Evolutionary conservation across 768 basidiomycete species (phyloP).

Genomic region (Chiua virens): DNA sequence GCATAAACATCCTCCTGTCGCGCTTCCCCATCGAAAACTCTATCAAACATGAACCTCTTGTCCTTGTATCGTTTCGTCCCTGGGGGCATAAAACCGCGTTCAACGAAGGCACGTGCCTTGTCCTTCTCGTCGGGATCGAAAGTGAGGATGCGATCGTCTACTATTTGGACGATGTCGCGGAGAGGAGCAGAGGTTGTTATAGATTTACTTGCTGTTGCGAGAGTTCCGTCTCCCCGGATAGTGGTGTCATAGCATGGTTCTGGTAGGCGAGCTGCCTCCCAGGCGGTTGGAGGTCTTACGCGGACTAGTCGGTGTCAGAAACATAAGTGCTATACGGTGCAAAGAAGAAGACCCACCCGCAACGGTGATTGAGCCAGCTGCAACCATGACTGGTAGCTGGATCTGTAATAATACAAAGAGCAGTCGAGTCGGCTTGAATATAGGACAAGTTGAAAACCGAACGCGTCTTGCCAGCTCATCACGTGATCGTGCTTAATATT

Average conservation of each 20-base stretch:
- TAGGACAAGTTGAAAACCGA: conserved; percentile 31
- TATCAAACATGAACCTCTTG: conserved; percentile 95
- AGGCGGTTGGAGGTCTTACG: conserved; percentile 82
- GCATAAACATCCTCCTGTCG: conserved; percentile 87
- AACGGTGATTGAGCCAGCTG: conserved; percentile 85
- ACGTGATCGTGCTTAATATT: conserved; percentile 31
- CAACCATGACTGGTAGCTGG: conserved; percentile 53
- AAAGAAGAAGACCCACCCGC: conserved; percentile 51
- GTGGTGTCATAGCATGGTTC: conserved; percentile 67
- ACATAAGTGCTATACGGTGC: neutral
- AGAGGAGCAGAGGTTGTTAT: conserved; percentile 56
- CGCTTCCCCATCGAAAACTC: conserved; percentile 80
- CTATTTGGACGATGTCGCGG: conserved; percentile 80
- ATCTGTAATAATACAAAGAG: neutral
- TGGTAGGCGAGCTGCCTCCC: conserved; percentile 85
- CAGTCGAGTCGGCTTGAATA: neutral
- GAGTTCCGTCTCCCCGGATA: conserved; percentile 82
- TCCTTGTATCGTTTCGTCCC: conserved; percentile 95
- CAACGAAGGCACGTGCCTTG: conserved; percentile 73
- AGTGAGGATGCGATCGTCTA: conserved; percentile 92
- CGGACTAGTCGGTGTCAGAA: conserved; percentile 58
- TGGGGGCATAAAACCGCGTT: conserved; percentile 81
- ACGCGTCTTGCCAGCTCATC: conserved; percentile 23
- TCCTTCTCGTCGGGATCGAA: conserved; percentile 96
- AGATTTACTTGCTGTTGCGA: conserved; percentile 63